Evolutionary conservation across 257 asterid species (phyloP).

Genomic region (Anisodus tanguticus): DNA sequence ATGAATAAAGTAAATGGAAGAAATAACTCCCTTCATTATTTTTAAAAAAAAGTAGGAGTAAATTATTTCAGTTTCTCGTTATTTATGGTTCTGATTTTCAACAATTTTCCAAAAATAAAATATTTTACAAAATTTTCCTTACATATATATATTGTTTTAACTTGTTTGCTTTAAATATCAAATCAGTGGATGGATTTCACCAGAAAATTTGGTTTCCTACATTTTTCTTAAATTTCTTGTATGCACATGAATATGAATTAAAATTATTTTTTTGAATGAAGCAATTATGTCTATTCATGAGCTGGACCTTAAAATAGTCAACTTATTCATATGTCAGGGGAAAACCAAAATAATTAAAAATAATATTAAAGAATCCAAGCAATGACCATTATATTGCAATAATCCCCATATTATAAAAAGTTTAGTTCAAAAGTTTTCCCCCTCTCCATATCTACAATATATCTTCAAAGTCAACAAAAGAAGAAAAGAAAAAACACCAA

Average conservation of each 20-base stretch:
- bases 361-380: neutral
- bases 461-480: neutral
- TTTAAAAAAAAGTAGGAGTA: too few species aligned
- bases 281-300: neutral
- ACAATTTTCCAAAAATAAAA: too few species aligned
- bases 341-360: neutral
- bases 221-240: neutral
- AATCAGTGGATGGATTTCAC: too few species aligned
- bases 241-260: neutral
- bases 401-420: neutral
- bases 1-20: too few species aligned
- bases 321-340: neutral
- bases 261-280: neutral
- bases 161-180: too few species aligned
- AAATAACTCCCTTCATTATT: too few species aligned
- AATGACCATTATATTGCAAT: neutral
- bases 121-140: too few species aligned
- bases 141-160: too few species aligned
- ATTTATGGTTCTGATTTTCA: neutral
- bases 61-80: neutral
- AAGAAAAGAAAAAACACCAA: neutral
- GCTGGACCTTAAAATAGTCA: conserved; percentile 21
- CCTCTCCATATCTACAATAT: neutral
- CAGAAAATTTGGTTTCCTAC: neutral
- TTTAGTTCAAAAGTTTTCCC: neutral